These are phyloP conservation scores for Smallanthus sonchifolius DNA, from an alignment of 129 eudicot species.

Conservation along the genomic window DNA sequence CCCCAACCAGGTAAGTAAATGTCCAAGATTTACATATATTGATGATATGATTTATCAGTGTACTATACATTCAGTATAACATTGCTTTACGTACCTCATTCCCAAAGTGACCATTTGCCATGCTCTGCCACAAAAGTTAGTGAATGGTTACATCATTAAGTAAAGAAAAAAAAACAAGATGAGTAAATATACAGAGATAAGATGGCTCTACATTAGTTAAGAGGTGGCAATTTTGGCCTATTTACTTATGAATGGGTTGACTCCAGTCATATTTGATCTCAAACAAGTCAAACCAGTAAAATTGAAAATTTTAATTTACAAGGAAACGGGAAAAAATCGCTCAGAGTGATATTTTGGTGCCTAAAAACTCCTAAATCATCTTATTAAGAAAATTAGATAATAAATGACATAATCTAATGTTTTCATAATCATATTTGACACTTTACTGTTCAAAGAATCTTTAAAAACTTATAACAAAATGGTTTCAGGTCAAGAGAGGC, in stretches of 20 bases:
- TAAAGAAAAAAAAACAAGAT: constrained; percentile 2
- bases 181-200: background rate
- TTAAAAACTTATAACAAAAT: background rate
- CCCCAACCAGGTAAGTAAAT: constrained; percentile 3
- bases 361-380: background rate
- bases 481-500: background rate
- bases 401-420: background rate
- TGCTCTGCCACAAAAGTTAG: constrained; percentile 36
- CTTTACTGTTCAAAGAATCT: background rate
- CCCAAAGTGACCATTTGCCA: constrained; percentile 58
- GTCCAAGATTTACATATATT: background rate
- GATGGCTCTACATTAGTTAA: background rate
- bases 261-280: background rate
- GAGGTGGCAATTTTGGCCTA: background rate
- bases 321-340: background rate
- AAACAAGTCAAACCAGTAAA: background rate
- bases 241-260: background rate
- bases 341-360: background rate
- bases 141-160: background rate
- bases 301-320: background rate
- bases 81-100: constrained; percentile 35
- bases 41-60: background rate
- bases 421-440: background rate
- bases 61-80: constrained; percentile 33
- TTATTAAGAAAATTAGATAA: background rate